Evolutionary conservation across 495 filamentous ascomycete genomes (phyloP).

Genomic region (Aspergillus hancockii): DNA sequence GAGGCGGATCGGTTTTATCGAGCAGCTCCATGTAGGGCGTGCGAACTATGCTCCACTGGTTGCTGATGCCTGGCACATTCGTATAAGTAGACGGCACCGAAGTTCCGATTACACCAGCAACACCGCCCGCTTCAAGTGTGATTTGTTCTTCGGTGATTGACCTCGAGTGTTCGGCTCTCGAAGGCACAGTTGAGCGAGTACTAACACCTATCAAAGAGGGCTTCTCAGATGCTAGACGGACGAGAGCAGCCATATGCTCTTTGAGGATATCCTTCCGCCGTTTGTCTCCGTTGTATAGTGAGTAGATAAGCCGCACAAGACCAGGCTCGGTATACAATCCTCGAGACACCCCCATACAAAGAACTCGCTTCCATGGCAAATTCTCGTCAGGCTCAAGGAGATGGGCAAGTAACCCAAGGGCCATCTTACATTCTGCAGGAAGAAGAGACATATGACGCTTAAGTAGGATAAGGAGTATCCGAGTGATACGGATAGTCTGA

Average conservation of each 20-base stretch:
- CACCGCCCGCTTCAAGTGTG: slow-evolving; percentile 81
- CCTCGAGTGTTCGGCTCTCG: slow-evolving; percentile 37
- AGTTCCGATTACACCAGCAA: slow-evolving; percentile 83
- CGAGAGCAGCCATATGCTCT: slow-evolving; percentile 79
- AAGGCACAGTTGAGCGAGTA: slow-evolving; percentile 79
- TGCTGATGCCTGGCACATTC: slow-evolving; percentile 74
- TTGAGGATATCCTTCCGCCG: slow-evolving; percentile 75
- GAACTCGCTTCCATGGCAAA: slow-evolving; percentile 76
- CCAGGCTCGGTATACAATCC: slow-evolving; percentile 78
- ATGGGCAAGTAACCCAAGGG: slow-evolving; percentile 80
- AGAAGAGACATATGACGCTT: slow-evolving; percentile 74
- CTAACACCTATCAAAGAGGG: slow-evolving; percentile 84
- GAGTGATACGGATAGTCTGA: slow-evolving; percentile 75
- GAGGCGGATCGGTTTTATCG: slow-evolving; percentile 84
- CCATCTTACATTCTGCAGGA: slow-evolving; percentile 78
- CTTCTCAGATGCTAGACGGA: slow-evolving; percentile 86
- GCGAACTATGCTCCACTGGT: slow-evolving; percentile 84
- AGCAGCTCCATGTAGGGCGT: slow-evolving; percentile 91
- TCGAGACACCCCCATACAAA: slow-evolving; percentile 89
- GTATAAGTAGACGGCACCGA: slow-evolving; percentile 64
- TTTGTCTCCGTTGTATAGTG: slow-evolving; percentile 72
- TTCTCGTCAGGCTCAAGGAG: slow-evolving; percentile 82
- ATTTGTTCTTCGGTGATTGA: slow-evolving; percentile 71
- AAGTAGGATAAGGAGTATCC: slow-evolving; percentile 79
- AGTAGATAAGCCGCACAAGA: slow-evolving; percentile 77